Base-by-base conservation (phyloP, 768 basidiomycete genomes). In the Tulasnella sp. region DNA sequence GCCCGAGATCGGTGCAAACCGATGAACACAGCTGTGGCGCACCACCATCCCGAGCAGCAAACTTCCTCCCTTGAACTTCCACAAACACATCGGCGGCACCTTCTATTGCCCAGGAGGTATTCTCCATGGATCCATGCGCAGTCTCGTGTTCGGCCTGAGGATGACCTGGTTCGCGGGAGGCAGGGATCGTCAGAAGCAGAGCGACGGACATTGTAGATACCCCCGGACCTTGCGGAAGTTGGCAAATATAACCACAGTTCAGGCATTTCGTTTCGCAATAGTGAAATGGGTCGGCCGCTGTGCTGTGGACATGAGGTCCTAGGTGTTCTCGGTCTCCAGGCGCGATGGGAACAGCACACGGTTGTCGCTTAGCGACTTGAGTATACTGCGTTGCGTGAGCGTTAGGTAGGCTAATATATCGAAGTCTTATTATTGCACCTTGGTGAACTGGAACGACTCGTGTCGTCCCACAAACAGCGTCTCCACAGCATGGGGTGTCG, bases 371-470 rank as follows among this genome's bases (percentile, higher is more conserved):
- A 0, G 75, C 71, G 19, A 74, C 80, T 82, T 62, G 34, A 0
- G 62, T 59, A 41, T 63, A 64, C 63, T 64, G 31, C n/a, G n/a
- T n/a, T 12, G 21, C 22, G 30, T 30, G 43, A 48, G 12, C n/a
- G 21, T 12, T 27, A 38, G 34, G 19, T 21, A 22, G 25, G 9
- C 8, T 4, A 12, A 24, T 8, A 43, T 11, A 53, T 42, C 31
- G 15, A 19, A 30, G 27, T 11, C 5, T 15, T 21, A 21, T 25
- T 8, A 8, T 60, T 65, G 25, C 52, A 79, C 82, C 73, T 83
- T 83, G 0, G 83, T 84, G 52, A 80, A 84, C 64, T 79, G 76
- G 63, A 82, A 84, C 0, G 76, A 80, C 60, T 81, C 79, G 50
- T 82, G 78, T 59, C 68, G 71, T 0, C 82, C 83, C 0, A 75